These are phyloP conservation scores for Ganoderma sinense DNA, from an alignment of 1,284 basidiomycete genomes.

Conservation along the genomic window DNA sequence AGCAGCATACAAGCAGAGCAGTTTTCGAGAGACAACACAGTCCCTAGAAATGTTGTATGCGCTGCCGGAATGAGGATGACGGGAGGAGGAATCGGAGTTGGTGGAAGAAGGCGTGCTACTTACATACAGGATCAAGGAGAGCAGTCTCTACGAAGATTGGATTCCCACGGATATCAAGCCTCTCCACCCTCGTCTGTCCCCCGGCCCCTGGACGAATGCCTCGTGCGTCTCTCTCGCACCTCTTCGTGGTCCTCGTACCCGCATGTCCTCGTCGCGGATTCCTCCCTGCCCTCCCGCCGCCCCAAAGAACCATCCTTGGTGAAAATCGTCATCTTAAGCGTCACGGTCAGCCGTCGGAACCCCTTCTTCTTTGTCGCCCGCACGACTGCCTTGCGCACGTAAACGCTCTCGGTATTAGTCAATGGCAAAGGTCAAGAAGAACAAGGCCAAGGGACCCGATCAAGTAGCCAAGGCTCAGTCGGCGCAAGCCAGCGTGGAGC, in stretches of 20 bases:
- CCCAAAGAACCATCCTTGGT: background rate
- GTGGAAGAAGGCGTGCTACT: background rate
- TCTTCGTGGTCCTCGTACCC: conserved; percentile 1
- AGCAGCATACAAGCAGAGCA: background rate
- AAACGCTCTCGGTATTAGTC: conserved; percentile 20
- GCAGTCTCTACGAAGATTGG: background rate
- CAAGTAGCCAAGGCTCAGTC: conserved; percentile 16
- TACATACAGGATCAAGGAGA: background rate
- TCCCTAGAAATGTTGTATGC: background rate
- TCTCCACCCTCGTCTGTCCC: background rate
- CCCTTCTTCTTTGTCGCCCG: conserved; percentile 7
- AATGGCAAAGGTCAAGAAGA: conserved; percentile 31
- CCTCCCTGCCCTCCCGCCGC: conserved; percentile 3
- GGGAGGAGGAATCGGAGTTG: background rate
- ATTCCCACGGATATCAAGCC: conserved; percentile 20
- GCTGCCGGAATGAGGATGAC: background rate
- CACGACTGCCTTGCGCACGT: conserved; percentile 23
- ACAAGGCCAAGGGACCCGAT: conserved; percentile 26
- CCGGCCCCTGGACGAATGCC: conserved; percentile 4
- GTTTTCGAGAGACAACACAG: background rate
- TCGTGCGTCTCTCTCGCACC: conserved; percentile 13
- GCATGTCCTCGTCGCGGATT: background rate
- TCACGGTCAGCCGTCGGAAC: background rate
- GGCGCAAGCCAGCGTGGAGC: conserved; percentile 6
- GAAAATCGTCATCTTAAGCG: background rate